Conservation (phyloP, 2,329 filamentous ascomycete genomes). For the Aspergillus fructus region DNA sequence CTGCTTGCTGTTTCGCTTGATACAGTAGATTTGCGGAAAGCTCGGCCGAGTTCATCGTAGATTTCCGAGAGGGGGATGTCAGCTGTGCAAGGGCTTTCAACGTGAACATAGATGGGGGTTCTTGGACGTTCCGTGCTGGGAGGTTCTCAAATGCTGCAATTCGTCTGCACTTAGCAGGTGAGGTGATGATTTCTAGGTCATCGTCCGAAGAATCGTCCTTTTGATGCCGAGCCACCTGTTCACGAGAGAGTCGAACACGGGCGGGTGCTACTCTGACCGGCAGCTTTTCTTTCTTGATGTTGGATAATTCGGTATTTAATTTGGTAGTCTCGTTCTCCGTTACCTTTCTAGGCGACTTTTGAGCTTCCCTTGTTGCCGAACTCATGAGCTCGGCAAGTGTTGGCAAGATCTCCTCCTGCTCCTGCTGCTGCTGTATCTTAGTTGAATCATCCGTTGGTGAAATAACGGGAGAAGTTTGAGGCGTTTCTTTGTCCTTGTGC, state of each 20-base stretch:
- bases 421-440: constrained; percentile 14
- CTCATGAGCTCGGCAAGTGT: constrained; percentile 38
- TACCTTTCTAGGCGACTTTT: constrained; percentile 7
- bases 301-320: constrained; percentile 25
- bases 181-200: constrained; percentile 63
- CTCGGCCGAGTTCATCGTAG: constrained; percentile 66
- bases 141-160: constrained; percentile 68
- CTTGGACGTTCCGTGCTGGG: constrained; percentile 62
- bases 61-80: constrained; percentile 54
- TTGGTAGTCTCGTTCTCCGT: constrained; percentile 15
- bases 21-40: constrained; percentile 67
- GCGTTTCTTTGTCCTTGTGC: constrained; percentile 56
- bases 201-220: constrained; percentile 50
- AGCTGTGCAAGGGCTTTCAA: constrained; percentile 75
- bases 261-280: constrained; percentile 32
- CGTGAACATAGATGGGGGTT: constrained; percentile 60
- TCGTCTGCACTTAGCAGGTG: constrained; percentile 41
- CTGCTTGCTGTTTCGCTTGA: constrained; percentile 77
- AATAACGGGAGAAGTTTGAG: constrained; percentile 65
- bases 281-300: constrained; percentile 27
- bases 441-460: not conserved
- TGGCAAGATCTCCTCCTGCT: constrained; percentile 38
- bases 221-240: constrained; percentile 35
- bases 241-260: constrained; percentile 42
- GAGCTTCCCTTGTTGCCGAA: constrained; percentile 18